Conservation (phyloP, 306 rosid genomes). For the Trifolium subterraneum region DNA sequence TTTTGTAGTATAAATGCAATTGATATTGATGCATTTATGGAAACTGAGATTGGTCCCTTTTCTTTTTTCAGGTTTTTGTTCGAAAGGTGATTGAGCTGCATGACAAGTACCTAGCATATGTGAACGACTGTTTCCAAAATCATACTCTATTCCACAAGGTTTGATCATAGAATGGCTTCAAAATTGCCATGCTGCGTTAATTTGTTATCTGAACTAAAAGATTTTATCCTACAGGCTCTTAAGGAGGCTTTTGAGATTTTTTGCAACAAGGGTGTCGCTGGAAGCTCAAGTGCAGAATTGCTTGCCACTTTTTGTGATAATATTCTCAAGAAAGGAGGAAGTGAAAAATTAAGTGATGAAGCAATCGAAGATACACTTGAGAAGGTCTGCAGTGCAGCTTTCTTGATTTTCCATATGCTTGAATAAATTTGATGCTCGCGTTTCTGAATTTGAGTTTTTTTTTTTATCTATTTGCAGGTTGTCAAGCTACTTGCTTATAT, state of each 20-base stretch:
- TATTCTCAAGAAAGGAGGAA: conserved; percentile 93
- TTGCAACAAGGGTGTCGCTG: conserved; percentile 88
- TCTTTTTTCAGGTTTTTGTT: conserved; percentile 85
- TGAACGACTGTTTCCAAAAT: conserved; percentile 81
- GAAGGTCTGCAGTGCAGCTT: conserved; percentile 59
- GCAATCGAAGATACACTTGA: conserved; percentile 95
- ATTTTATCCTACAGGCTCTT: conserved; percentile 64
- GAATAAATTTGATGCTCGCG: neutral
- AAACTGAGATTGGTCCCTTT: conserved; percentile 43
- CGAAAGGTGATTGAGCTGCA: conserved; percentile 91
- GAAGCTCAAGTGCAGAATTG: conserved; percentile 92
- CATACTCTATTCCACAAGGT: conserved; percentile 95
- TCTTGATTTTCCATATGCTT: conserved; percentile 35
- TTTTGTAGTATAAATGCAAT: neutral
- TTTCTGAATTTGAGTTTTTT: conserved; percentile 16
- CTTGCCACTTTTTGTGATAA: conserved; percentile 96
- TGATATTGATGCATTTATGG: neutral
- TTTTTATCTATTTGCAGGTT: conserved; percentile 53
- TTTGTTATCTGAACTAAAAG: conserved; percentile 36
- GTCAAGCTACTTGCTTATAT: conserved; percentile 85
- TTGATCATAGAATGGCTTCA: conserved; percentile 42
- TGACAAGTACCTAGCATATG: conserved; percentile 84
- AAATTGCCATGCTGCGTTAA: conserved; percentile 6
- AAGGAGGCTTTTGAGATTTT: conserved; percentile 95
- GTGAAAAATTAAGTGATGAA: conserved; percentile 93